A percentile compares a stretch with the other conserved stretches of the same genome.
phyloP scores from a whole-genome alignment of 2,329 filamentous ascomycete genomes.

The Ophiobolus disseminans region DNA sequence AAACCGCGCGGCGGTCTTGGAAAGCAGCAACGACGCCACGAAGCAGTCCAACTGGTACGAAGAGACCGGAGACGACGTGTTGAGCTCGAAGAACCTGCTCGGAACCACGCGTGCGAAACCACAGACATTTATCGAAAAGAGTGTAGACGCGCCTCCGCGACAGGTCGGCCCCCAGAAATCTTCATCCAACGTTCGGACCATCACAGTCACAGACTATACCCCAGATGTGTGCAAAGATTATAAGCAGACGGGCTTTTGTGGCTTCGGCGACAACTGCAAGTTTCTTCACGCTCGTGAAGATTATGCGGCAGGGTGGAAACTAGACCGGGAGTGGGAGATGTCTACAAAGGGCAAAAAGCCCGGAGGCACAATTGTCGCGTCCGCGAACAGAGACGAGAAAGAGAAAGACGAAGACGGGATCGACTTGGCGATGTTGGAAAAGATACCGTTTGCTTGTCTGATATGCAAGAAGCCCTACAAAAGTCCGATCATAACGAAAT shows the following conservation, averaged over 20 bases:
- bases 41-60: constrained; percentile 91
- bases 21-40: constrained; percentile 82
- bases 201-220: constrained; percentile 88
- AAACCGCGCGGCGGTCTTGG: constrained; percentile 68
- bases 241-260: constrained; percentile 72
- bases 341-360: constrained; percentile 70
- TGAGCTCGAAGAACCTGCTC: constrained; percentile 63
- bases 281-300: constrained; percentile 79
- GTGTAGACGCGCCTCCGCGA: constrained; percentile 73
- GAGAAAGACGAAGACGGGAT: constrained; percentile 59
- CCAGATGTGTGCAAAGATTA: constrained; percentile 97
- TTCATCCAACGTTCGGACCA: constrained; percentile 85
- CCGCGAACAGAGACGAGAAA: constrained; percentile 58
- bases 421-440: constrained; percentile 76
- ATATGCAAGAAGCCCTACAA: constrained; percentile 83
- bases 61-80: constrained; percentile 64
- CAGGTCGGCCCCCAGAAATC: constrained; percentile 87
- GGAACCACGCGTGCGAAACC: constrained; percentile 60
- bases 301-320: constrained; percentile 91
- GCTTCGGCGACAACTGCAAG: constrained; percentile 82
- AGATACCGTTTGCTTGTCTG: constrained; percentile 88
- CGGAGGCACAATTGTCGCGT: constrained; percentile 61
- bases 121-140: constrained; percentile 74
- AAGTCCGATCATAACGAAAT: constrained; percentile 83
- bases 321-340: constrained; percentile 93